A percentile compares a stretch with the other conserved stretches of the same genome.
phyloP scores from a whole-genome alignment of 306 rosid genomes.

The Pueraria montana region DNA sequence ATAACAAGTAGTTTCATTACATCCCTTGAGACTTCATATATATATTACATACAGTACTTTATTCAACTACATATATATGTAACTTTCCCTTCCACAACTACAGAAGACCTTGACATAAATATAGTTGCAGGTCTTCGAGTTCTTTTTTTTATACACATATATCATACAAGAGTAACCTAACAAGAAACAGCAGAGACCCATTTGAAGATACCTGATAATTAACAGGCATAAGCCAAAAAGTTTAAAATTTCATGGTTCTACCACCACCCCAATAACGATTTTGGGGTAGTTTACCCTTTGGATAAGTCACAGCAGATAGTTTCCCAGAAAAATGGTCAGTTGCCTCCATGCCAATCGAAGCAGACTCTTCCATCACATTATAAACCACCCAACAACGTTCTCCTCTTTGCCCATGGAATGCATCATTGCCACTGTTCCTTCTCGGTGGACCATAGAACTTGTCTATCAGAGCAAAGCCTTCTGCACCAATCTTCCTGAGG shows the following conservation, averaged over 20 bases:
- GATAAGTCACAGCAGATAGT: neutral
- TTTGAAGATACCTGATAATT: neutral
- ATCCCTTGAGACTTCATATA: too few species aligned
- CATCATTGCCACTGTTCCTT: neutral
- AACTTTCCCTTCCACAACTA: slow-evolving; percentile 7
- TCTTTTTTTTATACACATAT: too few species aligned
- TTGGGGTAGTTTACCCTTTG: slow-evolving; percentile 44
- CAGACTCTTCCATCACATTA: slow-evolving; percentile 4
- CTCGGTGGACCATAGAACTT: slow-evolving; percentile 15
- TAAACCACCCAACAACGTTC: slow-evolving; percentile 22
- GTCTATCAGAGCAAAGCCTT: slow-evolving; percentile 50
- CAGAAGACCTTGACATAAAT: slow-evolving; percentile 32
- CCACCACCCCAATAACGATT: slow-evolving; percentile 50
- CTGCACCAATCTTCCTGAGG: slow-evolving; percentile 20
- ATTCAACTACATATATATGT: neutral
- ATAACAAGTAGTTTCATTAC: too few species aligned
- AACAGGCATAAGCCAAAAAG: neutral
- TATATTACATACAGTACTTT: too few species aligned
- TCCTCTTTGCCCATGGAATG: slow-evolving; percentile 8
- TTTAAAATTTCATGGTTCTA: slow-evolving; percentile 34
- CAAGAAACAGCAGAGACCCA: neutral
- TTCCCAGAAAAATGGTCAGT: neutral
- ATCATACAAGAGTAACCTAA: slow-evolving; percentile 13
- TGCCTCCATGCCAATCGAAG: neutral
- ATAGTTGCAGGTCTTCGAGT: slow-evolving; percentile 34